Base-by-base conservation (phyloP, 345 rosid species). In the Kernera saxatilis region DNA sequence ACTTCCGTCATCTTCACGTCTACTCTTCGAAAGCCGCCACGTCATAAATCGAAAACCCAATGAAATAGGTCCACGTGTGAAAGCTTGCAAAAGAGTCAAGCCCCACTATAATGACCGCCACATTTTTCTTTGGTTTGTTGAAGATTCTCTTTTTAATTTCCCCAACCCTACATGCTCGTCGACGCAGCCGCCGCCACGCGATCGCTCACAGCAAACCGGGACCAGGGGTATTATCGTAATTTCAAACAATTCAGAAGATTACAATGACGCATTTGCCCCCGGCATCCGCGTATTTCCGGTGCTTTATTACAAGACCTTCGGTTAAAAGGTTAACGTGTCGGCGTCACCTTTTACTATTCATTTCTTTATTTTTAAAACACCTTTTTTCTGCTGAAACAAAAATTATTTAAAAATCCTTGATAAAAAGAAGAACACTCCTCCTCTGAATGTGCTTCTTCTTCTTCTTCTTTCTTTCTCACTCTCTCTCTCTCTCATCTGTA, bases 121-220 rank as follows among this genome's bases (percentile, higher is more conserved):
- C 35, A 10, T 4, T 23, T 0, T 22, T 37, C 35, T 59, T 25
- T 35, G 48, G 14, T 18, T 8, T 14, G 21, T 50, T 5, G 21
- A 59, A 49, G 41, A 63, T 72, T 62, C 54, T 41, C 53, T 36
- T 51, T 30, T 22, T 8, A 17, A 5, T 18, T 30, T 32, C n/a
- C 11, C 49, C 64, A 63, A 54, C 46, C 70, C 76, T 63, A 64
- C 71, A 23, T 35, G 58, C 77, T 45, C 41, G 32, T 56, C 51
- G 35, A 73, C 66, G 70, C 65, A 66, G 67, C 77, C 71, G 67
- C 77, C 71, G 71, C 77, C 71, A 73, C 77, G 65, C 36, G 58
- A 35, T 45, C 40, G 5, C 58, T 36, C 50, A 58, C 30, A 45
- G 13, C 5, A 17, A 11, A 11, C 29, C n/a, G 14, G 8, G 10